Percentiles rank a stretch among this genome's conserved stretches.
phyloP scores from a whole-genome alignment of 495 filamentous ascomycete genomes.

The Apodospora peruviana region DNA sequence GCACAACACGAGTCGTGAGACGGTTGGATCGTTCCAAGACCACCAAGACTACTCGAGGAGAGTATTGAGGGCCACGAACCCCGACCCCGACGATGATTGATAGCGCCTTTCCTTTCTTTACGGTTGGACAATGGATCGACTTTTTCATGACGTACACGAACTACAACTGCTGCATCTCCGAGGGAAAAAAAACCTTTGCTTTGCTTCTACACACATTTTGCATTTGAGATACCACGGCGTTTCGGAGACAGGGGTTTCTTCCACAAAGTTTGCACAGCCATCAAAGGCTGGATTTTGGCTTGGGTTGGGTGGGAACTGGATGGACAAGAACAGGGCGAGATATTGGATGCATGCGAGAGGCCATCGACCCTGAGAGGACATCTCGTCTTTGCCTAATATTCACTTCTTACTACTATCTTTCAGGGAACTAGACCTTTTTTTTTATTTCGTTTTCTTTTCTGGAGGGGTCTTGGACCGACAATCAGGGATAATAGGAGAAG shows the following conservation, averaged over 20 bases:
- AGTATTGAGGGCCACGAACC: constrained; percentile 49
- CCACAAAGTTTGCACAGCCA: too few species aligned
- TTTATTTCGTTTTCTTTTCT: too few species aligned
- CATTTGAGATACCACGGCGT: constrained; percentile 30
- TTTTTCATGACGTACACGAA: constrained; percentile 19
- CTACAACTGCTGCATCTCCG: background rate
- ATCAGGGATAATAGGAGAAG: too few species aligned
- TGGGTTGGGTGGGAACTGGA: background rate
- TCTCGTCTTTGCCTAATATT: background rate
- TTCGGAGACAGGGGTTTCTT: constrained; percentile 5
- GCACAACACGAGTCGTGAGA: constrained; percentile 47
- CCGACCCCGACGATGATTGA: constrained; percentile 36
- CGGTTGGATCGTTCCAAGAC: constrained; percentile 49
- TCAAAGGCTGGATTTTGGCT: background rate
- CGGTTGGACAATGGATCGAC: constrained; percentile 3
- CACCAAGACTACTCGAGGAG: constrained; percentile 52
- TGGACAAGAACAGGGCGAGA: background rate
- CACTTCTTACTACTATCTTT: too few species aligned
- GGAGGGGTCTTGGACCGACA: too few species aligned
- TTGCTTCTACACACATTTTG: constrained; percentile 13
- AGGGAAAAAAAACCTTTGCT: constrained; percentile 4
- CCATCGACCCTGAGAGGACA: background rate
- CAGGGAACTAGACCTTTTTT: too few species aligned
- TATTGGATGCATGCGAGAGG: background rate
- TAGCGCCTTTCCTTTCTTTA: background rate